Conservation (phyloP, 192 early-diverging fungal species). For the Coemansia guatemalensis region DNA sequence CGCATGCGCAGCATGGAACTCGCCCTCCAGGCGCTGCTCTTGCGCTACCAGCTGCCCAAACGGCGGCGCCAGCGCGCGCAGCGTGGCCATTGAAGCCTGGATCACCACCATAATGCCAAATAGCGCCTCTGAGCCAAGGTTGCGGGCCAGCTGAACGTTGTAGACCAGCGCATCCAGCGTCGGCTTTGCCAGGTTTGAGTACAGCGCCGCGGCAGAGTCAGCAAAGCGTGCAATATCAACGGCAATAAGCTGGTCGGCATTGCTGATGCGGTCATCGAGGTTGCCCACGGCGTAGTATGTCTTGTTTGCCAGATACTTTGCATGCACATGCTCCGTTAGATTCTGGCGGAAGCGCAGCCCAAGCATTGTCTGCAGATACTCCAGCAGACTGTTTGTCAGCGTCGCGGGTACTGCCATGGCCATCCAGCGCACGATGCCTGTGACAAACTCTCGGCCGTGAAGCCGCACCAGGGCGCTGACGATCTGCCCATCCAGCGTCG, state of each 20-base stretch:
- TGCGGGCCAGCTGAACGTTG: slow-evolving; percentile 82
- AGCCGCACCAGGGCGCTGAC: slow-evolving; percentile 70
- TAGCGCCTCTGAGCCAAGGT: slow-evolving; percentile 82
- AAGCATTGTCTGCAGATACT: slow-evolving; percentile 74
- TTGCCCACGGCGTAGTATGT: slow-evolving; percentile 94
- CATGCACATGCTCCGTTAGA: slow-evolving; percentile 86
- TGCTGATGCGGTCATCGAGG: slow-evolving; percentile 89
- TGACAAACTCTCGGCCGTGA: slow-evolving; percentile 71
- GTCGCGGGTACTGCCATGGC: slow-evolving; percentile 91
- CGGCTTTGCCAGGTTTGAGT: slow-evolving; percentile 95
- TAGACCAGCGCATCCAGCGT: slow-evolving; percentile 91
- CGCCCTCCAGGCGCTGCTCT: slow-evolving; percentile 90
- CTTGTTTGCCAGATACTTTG: slow-evolving; percentile 83
- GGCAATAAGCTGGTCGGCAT: slow-evolving; percentile 86
- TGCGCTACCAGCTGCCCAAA: slow-evolving; percentile 95
- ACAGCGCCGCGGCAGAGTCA: slow-evolving; percentile 80
- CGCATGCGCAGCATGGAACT: slow-evolving; percentile 93
- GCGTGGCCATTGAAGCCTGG: slow-evolving; percentile 71
- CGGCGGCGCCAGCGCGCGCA: slow-evolving; percentile 87
- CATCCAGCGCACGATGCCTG: slow-evolving; percentile 90
- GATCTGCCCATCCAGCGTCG: slow-evolving; percentile 64
- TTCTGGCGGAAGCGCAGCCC: slow-evolving; percentile 79
- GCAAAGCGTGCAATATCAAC: slow-evolving; percentile 93
- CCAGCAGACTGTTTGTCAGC: slow-evolving; percentile 91
- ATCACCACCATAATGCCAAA: slow-evolving; percentile 81